Conservation (phyloP, 305 asterid species). For the Fraxinus floribunda region DNA sequence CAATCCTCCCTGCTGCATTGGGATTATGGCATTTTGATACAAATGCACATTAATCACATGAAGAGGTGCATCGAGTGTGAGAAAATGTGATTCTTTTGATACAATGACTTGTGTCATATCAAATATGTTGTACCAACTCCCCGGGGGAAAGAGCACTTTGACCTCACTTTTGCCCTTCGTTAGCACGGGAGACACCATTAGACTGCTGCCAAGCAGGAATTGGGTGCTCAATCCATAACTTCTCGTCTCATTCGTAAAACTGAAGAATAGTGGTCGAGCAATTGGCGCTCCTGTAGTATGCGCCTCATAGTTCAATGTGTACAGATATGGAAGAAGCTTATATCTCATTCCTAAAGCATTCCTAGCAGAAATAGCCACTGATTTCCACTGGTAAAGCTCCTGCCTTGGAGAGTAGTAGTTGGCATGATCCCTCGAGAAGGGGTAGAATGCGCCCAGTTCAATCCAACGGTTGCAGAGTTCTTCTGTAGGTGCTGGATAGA, state of each 20-base stretch:
- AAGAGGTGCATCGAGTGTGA: slow-evolving; percentile 1
- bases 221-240: slow-evolving; percentile 1
- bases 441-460: slow-evolving; percentile 1
- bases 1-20: slow-evolving; percentile 8
- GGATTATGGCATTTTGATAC: slow-evolving; percentile 1
- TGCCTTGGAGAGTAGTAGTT: slow-evolving; percentile 1
- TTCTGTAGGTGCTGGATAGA: slow-evolving; percentile 7
- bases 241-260: not conserved
- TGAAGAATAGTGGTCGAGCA: slow-evolving; percentile 1
- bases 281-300: slow-evolving; percentile 3
- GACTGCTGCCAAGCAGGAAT: not conserved
- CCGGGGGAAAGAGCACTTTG: not conserved
- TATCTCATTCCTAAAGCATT: slow-evolving; percentile 12
- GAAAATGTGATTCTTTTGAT: not conserved
- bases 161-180: not conserved
- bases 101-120: not conserved
- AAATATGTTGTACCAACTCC: slow-evolving; percentile 1
- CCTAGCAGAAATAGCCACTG: slow-evolving; percentile 3
- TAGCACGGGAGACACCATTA: not conserved
- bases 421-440: slow-evolving; percentile 5
- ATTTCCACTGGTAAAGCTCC: slow-evolving; percentile 6
- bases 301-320: not conserved
- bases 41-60: slow-evolving; percentile 6
- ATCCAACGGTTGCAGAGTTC: slow-evolving; percentile 11
- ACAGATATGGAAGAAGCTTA: slow-evolving; percentile 9